These are phyloP conservation scores for Syncephalastrum sp. DNA, from an alignment of 371 early-diverging fungal species.

Conservation along the genomic window DNA sequence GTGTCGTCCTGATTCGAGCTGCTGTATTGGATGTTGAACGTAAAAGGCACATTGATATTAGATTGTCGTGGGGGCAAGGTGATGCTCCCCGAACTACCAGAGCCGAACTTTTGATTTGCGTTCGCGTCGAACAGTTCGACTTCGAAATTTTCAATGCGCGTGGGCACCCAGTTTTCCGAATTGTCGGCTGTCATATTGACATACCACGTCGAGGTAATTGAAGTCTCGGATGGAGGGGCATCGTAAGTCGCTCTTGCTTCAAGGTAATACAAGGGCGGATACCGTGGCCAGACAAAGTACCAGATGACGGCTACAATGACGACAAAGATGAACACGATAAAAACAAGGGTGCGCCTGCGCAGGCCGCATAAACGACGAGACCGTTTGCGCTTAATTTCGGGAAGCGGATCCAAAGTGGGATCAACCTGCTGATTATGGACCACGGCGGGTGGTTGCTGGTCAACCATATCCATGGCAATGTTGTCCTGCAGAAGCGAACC, in stretches of 20 bases:
- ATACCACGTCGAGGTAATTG: conserved; percentile 12
- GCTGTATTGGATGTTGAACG: conserved; percentile 16
- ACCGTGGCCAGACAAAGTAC: conserved; percentile 49
- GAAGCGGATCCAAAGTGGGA: conserved; percentile 9
- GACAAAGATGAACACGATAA: conserved; percentile 27
- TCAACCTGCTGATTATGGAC: conserved; percentile 1
- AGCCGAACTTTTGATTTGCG: conserved; percentile 15
- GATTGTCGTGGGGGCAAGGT: conserved; percentile 10
- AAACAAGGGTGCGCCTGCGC: conserved; percentile 22
- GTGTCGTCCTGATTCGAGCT: conserved; percentile 1
- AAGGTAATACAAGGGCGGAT: conserved; percentile 20
- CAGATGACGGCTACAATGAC: conserved; percentile 27
- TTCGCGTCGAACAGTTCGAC: conserved; percentile 11
- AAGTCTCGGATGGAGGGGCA: no score
- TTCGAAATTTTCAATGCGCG: conserved; percentile 16
- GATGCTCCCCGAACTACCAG: conserved; percentile 18
- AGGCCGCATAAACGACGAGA: conserved; percentile 26
- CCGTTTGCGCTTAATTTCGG: conserved; percentile 24
- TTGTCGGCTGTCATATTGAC: conserved; percentile 22
- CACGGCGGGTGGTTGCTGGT: conserved; percentile 14
- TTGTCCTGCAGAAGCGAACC: conserved; percentile 42
- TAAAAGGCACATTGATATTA: conserved; percentile 4
- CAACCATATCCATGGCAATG: conserved; percentile 37
- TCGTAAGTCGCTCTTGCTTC: conserved; percentile 13
- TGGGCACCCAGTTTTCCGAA: conserved; percentile 26